Conservation (phyloP, 2,329 filamentous ascomycete genomes). For the Neophaeococcomyces mojaviensis region DNA sequence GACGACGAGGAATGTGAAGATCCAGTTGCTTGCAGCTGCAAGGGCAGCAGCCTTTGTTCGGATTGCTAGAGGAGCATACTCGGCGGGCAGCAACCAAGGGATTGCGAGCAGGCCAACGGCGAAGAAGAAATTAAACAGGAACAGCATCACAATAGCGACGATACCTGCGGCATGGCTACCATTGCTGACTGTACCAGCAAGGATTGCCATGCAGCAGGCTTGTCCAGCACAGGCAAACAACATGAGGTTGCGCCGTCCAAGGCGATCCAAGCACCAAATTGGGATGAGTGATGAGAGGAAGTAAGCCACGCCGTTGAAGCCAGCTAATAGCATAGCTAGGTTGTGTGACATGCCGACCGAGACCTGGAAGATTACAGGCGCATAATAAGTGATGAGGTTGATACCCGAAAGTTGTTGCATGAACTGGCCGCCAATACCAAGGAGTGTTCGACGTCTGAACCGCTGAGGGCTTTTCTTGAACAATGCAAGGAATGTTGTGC, state of each 20-base stretch:
- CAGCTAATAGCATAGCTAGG: constrained; percentile 45
- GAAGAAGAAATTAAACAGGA: constrained; percentile 54
- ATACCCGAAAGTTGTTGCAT: constrained; percentile 40
- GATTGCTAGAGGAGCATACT: constrained; percentile 47
- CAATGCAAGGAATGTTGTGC: constrained; percentile 30
- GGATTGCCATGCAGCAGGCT: constrained; percentile 58
- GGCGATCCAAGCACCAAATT: constrained; percentile 31
- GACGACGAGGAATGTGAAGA: constrained; percentile 58
- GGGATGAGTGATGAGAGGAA: constrained; percentile 37
- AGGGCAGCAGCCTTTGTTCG: constrained; percentile 36
- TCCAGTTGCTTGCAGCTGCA: constrained; percentile 44
- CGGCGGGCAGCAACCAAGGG: constrained; percentile 56
- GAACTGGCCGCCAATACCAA: constrained; percentile 30
- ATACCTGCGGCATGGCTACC: constrained; percentile 43
- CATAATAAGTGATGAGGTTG: constrained; percentile 41
- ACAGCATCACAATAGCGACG: constrained; percentile 50
- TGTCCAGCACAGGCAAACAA: constrained; percentile 60
- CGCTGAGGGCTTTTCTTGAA: constrained; percentile 25
- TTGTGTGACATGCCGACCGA: constrained; percentile 34
- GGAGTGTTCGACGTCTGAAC: constrained; percentile 28
- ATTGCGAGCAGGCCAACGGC: constrained; percentile 54
- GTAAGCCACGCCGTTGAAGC: constrained; percentile 48
- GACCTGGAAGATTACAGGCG: constrained; percentile 35
- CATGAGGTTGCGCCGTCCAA: constrained; percentile 60
- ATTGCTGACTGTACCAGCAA: constrained; percentile 37